phyloP scores from a whole-genome alignment of 345 rosid species.

The Passiflora organensis region DNA sequence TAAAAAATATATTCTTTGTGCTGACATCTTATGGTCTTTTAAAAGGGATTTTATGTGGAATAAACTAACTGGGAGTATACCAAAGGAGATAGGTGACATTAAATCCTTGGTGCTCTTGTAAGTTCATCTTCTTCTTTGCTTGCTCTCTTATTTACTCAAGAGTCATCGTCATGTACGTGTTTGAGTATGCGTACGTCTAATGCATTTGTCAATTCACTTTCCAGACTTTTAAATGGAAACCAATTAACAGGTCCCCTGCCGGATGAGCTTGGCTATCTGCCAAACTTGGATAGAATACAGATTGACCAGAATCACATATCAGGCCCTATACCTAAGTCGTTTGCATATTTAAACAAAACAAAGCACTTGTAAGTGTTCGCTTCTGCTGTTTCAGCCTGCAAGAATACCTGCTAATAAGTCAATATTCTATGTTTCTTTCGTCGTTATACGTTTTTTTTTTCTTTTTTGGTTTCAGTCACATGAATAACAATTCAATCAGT shows the following conservation, averaged over 20 bases:
- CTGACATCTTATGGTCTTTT: slow-evolving; percentile 8
- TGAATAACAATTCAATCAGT: slow-evolving; percentile 95
- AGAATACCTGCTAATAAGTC: background rate
- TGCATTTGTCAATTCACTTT: slow-evolving; percentile 7
- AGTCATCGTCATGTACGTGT: slow-evolving; percentile 4
- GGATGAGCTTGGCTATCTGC: slow-evolving; percentile 82
- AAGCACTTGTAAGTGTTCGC: slow-evolving; percentile 76
- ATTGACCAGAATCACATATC: slow-evolving; percentile 85
- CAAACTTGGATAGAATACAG: slow-evolving; percentile 87
- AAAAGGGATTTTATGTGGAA: slow-evolving; percentile 98
- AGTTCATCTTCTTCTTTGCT: slow-evolving; percentile 30
- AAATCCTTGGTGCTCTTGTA: slow-evolving; percentile 74
- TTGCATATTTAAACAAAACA: slow-evolving; percentile 77
- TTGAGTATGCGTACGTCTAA: slow-evolving; percentile 3
- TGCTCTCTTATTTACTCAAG: background rate
- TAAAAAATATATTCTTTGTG: background rate
- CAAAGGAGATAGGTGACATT: slow-evolving; percentile 83
- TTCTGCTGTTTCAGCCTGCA: slow-evolving; percentile 7
- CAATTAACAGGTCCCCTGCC: slow-evolving; percentile 70
- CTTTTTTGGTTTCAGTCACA: slow-evolving; percentile 69
- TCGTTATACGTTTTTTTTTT: slow-evolving; percentile 9
- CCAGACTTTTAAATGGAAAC: slow-evolving; percentile 93
- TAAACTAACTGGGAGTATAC: slow-evolving; percentile 65
- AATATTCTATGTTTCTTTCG: slow-evolving; percentile 7
- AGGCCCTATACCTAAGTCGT: slow-evolving; percentile 72